A percentile compares a stretch with the other conserved stretches of the same genome.
phyloP scores from a whole-genome alignment of 2,329 filamentous ascomycete species.

The Fusarium tricinctum region DNA sequence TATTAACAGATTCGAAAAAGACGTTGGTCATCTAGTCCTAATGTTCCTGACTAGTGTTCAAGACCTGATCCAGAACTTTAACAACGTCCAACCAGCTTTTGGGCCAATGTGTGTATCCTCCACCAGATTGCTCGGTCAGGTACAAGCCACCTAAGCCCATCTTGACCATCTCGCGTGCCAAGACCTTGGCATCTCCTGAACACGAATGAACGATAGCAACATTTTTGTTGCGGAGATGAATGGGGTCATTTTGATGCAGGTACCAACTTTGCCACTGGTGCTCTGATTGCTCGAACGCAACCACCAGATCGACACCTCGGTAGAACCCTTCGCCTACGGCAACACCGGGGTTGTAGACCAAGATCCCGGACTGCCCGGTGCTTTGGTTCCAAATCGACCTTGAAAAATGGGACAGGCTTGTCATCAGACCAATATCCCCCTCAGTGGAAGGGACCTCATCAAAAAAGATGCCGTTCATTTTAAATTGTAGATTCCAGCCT shows the following conservation, averaged over 20 bases:
- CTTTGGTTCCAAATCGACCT: neutral
- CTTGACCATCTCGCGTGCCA: constrained; percentile 14
- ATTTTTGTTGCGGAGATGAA: constrained; percentile 3
- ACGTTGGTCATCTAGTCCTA: no score
- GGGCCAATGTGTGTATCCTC: constrained; percentile 38
- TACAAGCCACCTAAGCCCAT: constrained; percentile 31
- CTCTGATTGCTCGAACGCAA: constrained; percentile 10
- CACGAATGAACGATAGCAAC: constrained; percentile 37
- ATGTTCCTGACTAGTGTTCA: no score
- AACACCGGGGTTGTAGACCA: constrained; percentile 10
- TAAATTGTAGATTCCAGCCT: constrained; percentile 33
- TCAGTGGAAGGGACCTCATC: constrained; percentile 32
- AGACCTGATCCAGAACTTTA: neutral
- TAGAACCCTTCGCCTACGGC: constrained; percentile 1
- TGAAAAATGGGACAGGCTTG: constrained; percentile 23
- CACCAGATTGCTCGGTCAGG: constrained; percentile 31
- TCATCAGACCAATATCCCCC: neutral
- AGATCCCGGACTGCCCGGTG: neutral
- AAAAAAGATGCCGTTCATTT: constrained; percentile 37
- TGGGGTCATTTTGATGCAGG: neutral
- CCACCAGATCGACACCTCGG: neutral
- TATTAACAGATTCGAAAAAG: no score
- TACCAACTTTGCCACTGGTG: constrained; percentile 7
- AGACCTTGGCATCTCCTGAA: constrained; percentile 6
- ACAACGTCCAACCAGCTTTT: neutral